Percentiles rank a stretch among this genome's conserved stretches.
Evolutionary conservation across 2,329 filamentous ascomycete genomes (phyloP).

Genomic region (Fusarium sororula): DNA sequence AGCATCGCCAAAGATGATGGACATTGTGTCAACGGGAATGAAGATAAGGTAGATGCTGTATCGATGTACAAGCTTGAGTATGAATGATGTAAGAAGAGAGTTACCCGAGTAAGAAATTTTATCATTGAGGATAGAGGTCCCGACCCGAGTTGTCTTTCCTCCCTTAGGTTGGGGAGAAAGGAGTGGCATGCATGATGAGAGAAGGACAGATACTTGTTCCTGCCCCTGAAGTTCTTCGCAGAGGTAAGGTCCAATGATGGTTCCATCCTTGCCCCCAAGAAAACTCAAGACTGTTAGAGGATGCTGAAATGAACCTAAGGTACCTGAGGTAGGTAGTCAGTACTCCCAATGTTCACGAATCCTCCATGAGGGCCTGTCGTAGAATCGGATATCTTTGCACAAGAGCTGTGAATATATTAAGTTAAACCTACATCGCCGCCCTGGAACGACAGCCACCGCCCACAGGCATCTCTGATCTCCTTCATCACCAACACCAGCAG

Average conservation of each 20-base stretch:
- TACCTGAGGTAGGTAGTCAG: too few species aligned
- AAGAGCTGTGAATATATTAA: not conserved
- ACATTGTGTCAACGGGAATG: not conserved
- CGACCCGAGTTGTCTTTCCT: not conserved
- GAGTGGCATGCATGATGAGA: not conserved
- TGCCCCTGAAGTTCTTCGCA: not conserved
- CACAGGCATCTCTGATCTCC: not conserved
- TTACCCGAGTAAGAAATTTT: not conserved
- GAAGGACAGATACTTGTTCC: not conserved
- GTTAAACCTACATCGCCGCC: not conserved
- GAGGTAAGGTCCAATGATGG: not conserved
- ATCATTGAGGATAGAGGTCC: not conserved
- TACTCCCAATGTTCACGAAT: not conserved
- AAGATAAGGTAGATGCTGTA: not conserved
- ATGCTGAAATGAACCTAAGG: not conserved
- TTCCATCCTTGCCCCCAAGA: not conserved
- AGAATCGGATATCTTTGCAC: not conserved
- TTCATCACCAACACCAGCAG: not conserved
- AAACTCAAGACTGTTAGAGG: not conserved
- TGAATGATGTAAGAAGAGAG: not conserved
- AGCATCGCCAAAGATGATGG: rapidly evolving
- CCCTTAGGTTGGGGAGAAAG: not conserved
- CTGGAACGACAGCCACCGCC: not conserved
- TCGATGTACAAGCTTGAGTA: not conserved
- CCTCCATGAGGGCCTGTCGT: not conserved